Base-by-base conservation (phyloP, 2,329 filamentous ascomycete species). In the Exophiala lecanii-corni region DNA sequence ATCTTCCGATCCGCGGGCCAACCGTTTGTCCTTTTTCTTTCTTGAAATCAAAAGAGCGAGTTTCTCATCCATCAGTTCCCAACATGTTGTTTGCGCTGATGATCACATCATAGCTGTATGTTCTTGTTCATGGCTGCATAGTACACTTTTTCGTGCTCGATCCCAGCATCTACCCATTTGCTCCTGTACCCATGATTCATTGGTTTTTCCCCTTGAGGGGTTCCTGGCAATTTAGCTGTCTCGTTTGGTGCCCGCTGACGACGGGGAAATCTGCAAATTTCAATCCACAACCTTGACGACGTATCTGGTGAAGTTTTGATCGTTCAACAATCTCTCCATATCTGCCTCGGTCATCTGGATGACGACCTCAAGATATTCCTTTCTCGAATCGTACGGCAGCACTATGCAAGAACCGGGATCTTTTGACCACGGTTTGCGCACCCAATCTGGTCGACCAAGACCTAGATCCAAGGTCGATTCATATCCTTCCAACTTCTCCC, bases 331-430 rank as follows among this genome's bases (percentile, higher is more conserved):
- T 15, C 54, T 37, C 15, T 19, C 51, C 53, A 56, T 56, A 33
- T 56, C 54, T 12, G 31, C 44, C 19, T 39, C 43, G 6, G 50
- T 55, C 53, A 56, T 51, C 21, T 56, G 54, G 9, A 56, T 49
- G 6, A 56, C 50, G 10, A 52, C 53, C 39, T 56, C 54, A 5
- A 51, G 39, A 20, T 50, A 49, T 10, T 45, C 39, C 38, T 51
- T 53, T 9, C 43, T 41, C 12, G 45, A 20, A 33, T 51, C 49
- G 18, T 36, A 50, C 9, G 54, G 54, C 6, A 56, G 44, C 10
- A 56, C 46, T 32, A 56, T 55, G 45, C 54, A 56, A 3, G 53
- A 54, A n/a, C 54, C 54, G 15, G 54, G 53, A 45, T 56, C 54
- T 38, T 36, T 50, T 31, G 50, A 54, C 54, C 54, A 56, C 9